Base-by-base conservation (phyloP, 2,329 filamentous ascomycete genomes). In the Hawksworthiomyces lignivorus region DNA sequence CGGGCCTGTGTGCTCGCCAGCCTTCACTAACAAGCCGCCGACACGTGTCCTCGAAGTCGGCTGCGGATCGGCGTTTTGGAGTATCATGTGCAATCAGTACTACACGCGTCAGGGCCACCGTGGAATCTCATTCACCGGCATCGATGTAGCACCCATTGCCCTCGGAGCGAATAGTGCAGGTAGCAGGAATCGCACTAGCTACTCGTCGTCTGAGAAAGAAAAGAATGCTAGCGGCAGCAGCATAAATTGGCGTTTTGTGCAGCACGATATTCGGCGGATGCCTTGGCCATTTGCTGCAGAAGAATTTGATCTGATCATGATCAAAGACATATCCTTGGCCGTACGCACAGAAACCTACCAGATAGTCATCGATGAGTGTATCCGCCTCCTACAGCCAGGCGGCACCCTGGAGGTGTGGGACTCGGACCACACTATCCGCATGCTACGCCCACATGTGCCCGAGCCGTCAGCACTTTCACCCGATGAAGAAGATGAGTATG, bases 401-500 rank as follows among this genome's bases (percentile, higher is more conserved):
- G 90, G 90, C 5, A 77, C 79, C 2, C 56, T 96, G 20, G 90
- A 96, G 58, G 72, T 94, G 14, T 96, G 89, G 89, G 89, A 95
- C 50, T 83, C 83, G 5, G 89, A 96, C 62, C 80, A 88, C 56
- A 75, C 82, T 11, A 78, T 95, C 49, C 83, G 89, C 51, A 89
- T 88, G 60, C 70, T 97, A 21, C 72, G 87, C 38, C 86, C 87
- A 3, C 86, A 92, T 57, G 78, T 84, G 2, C 79, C 81, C 3
- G 73, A 73, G 12, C 67, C 75, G 41, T 72, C 50, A 12, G 45
- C 44, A 29, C 45, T 50, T 5, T 58, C 57, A 35, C 59, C 62
- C 17, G 61, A 66, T 21, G 62, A 62, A 17, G 72, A 77, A 15
- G 75, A 80, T 36, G 78, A 86, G 45, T 70, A 77, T 50, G 70